Evolutionary conservation across 805 yeast genomes (phyloP).

Genomic region (Ogataea henricii): DNA sequence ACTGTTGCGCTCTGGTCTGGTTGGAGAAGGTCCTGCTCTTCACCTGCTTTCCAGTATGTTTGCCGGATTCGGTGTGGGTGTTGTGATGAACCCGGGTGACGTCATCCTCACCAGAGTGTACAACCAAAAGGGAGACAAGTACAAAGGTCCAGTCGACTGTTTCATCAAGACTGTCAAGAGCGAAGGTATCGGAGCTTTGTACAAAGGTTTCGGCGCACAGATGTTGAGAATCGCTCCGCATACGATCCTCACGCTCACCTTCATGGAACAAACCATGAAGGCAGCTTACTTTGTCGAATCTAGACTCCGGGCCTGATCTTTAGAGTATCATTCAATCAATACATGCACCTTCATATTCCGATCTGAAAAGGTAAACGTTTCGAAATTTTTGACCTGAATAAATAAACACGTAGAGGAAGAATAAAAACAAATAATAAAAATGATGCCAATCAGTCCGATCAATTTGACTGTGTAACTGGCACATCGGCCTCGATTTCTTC

Average conservation of each 20-base stretch:
- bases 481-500: slow-evolving; percentile 1
- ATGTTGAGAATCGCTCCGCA: slow-evolving; percentile 92
- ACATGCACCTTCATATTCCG: not conserved
- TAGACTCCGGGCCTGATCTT: slow-evolving; percentile 17
- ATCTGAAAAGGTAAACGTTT: not conserved
- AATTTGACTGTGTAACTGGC: not conserved
- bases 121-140: slow-evolving; percentile 87
- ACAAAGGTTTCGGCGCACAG: slow-evolving; percentile 95
- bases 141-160: slow-evolving; percentile 89
- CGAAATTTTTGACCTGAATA: not conserved
- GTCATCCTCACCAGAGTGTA: slow-evolving; percentile 92
- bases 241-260: slow-evolving; percentile 83
- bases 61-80: slow-evolving; percentile 90
- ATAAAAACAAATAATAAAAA: not conserved
- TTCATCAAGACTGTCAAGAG: slow-evolving; percentile 73
- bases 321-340: not conserved
- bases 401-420: not conserved
- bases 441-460: not conserved
- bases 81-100: slow-evolving; percentile 98
- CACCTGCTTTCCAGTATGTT: slow-evolving; percentile 74
- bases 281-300: slow-evolving; percentile 47
- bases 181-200: slow-evolving; percentile 87
- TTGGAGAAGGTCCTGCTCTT: slow-evolving; percentile 63
- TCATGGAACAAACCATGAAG: slow-evolving; percentile 94
- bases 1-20: slow-evolving; percentile 52